phyloP scores from a whole-genome alignment of 2,329 filamentous ascomycete species.

The Neoscytalidium dimidiatum region DNA sequence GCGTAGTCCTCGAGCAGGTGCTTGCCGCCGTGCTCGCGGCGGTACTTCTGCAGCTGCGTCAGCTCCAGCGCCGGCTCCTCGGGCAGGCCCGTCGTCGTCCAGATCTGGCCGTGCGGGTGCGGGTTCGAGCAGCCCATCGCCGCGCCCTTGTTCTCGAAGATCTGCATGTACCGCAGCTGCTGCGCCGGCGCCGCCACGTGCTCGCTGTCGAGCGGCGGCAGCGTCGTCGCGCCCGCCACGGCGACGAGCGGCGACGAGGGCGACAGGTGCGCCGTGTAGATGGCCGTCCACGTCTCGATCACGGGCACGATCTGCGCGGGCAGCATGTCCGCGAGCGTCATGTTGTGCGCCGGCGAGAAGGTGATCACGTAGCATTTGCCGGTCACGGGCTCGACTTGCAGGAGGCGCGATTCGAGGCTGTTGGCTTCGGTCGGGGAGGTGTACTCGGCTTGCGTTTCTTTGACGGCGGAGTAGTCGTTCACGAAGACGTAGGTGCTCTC shows the following conservation, averaged over 20 bases:
- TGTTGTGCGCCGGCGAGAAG: conserved; percentile 86
- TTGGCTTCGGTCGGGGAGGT: conserved; percentile 51
- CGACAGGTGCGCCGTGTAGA: conserved; percentile 82
- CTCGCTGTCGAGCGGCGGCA: conserved; percentile 47
- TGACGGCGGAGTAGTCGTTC: conserved; percentile 97
- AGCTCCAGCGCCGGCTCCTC: conserved; percentile 86
- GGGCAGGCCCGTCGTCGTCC: conserved; percentile 88
- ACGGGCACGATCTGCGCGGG: conserved; percentile 76
- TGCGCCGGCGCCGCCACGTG: conserved; percentile 59
- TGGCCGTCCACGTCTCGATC: conserved; percentile 85
- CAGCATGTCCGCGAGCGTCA: conserved; percentile 88
- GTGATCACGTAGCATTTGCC: conserved; percentile 97
- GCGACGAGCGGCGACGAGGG: conserved; percentile 65
- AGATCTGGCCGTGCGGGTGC: conserved; percentile 94
- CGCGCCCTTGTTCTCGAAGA: conserved; percentile 97
- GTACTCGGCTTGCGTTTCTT: conserved; percentile 88
- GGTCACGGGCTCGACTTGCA: conserved; percentile 82
- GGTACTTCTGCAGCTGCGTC: conserved; percentile 76
- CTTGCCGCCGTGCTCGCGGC: conserved; percentile 67
- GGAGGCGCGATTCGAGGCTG: conserved; percentile 69
- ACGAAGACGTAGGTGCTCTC: conserved; percentile 89
- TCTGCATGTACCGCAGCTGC: conserved; percentile 96
- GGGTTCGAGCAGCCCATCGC: conserved; percentile 99
- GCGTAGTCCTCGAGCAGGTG: conserved; percentile 88
- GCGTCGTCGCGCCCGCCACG: conserved; percentile 46